phyloP scores from a whole-genome alignment of 768 basidiomycete species.

The Termitomyces sp. region DNA sequence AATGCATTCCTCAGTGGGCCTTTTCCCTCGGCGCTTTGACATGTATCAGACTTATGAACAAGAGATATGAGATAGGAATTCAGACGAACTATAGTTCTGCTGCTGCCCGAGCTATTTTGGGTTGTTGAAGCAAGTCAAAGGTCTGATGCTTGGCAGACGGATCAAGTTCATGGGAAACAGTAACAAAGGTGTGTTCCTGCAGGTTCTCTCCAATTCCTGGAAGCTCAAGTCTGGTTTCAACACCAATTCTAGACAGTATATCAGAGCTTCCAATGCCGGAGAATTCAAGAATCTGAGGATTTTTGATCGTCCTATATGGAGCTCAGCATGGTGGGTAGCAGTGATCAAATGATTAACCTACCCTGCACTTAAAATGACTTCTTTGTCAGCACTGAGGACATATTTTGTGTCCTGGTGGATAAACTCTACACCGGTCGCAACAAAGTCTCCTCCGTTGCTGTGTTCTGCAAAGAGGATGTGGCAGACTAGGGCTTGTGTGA shows the following conservation, averaged over 20 bases:
- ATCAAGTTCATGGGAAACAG: constrained; percentile 14
- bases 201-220: constrained; percentile 21
- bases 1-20: too few species aligned
- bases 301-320: constrained; percentile 13
- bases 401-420: constrained; percentile 26
- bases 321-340: not conserved
- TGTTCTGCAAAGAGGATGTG: constrained; percentile 25
- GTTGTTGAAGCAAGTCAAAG: constrained; percentile 10
- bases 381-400: constrained; percentile 40
- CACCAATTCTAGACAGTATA: constrained; percentile 10
- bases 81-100: constrained; percentile 8
- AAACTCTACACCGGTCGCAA: constrained; percentile 50
- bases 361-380: constrained; percentile 51
- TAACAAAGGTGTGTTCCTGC: constrained; percentile 15
- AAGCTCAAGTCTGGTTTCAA: constrained; percentile 15
- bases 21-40: constrained; percentile 22
- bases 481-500: constrained; percentile 24
- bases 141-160: constrained; percentile 5
- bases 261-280: constrained; percentile 18
- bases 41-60: not conserved
- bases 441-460: constrained; percentile 18
- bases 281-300: constrained; percentile 21
- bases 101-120: constrained; percentile 6
- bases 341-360: constrained; percentile 10
- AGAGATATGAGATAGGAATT: not conserved